Evolutionary conservation across 2,329 filamentous ascomycete genomes (phyloP), one percentile per base, ranked within the genome.

Genomic region (Coniochaeta prunicola): DNA sequence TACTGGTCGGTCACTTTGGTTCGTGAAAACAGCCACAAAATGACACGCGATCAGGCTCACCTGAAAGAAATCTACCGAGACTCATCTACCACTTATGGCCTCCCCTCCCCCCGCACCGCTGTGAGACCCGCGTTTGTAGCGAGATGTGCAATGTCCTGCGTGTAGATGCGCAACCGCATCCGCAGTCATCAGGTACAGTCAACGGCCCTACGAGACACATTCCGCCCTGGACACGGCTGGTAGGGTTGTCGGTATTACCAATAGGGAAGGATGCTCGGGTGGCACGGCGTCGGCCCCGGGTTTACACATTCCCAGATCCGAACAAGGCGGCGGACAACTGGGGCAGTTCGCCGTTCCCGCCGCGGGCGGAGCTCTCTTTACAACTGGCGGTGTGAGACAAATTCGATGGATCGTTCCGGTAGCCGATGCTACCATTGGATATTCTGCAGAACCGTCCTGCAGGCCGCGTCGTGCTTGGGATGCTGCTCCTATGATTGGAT

Each of bases 331-430:
- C 45, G 45, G 45, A 50, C 45, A 17, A 28, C 24, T 50, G 13
- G 45, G 45, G 21, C 12, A n/a, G 13, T 30, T 50, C 45, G n/a
- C 45, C 45, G 45, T 26, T 48, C 19, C 36, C 42, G 42, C 24
- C 45, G 45, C 13, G 15, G 45, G 45, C 45, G 45, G 45, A 26
- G 13, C 13, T 30, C n/a, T 3, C 45, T 50, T 15, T 15, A 26
- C 45, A 50, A 50, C 45, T 50, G 45, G 45, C 45, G 45, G 45
- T 50, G 45, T 50, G 45, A 50, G 24, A 30, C 45, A 50, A 50
- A 28, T 5, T 26, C 26, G 19, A 45, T 30, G 45, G 24, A 30
- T 7, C 15, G 13, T 30, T 3, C 9, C 21, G 4, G 9, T 2
- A 15, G 24, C 12, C 40, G 21, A 45, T 26, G 45, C 24, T 50